phyloP scores from a whole-genome alignment of 208 protist species.

The Lotmaria passim region DNA sequence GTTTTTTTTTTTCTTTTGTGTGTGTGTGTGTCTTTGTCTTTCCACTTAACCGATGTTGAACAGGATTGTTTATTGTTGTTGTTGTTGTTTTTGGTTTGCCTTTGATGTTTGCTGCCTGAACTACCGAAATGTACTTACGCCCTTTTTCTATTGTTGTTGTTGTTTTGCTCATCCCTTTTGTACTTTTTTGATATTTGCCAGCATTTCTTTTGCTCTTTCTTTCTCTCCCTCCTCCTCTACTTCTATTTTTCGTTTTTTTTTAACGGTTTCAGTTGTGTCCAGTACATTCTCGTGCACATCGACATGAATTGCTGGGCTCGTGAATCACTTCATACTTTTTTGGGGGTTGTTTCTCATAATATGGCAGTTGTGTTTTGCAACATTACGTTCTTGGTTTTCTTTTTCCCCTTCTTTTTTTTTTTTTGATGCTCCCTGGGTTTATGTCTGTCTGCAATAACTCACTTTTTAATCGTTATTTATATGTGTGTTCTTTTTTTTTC shows the following conservation, averaged over 20 bases:
- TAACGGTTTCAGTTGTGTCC: too few species aligned
- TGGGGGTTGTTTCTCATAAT: too few species aligned
- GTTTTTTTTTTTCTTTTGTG: too few species aligned
- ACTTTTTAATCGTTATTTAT: not conserved
- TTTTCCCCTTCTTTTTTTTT: not conserved
- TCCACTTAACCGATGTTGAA: too few species aligned
- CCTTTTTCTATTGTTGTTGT: conserved; percentile 5
- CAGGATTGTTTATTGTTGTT: not conserved
- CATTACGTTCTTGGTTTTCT: not conserved
- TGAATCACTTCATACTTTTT: too few species aligned
- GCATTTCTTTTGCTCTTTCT: not conserved
- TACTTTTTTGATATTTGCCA: not conserved
- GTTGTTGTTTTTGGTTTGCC: not conserved
- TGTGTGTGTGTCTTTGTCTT: too few species aligned
- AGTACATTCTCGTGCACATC: too few species aligned
- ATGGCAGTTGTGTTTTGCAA: too few species aligned
- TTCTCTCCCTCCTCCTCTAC: not conserved
- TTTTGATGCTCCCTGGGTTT: not conserved
- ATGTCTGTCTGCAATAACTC: not conserved
- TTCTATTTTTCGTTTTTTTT: not conserved
- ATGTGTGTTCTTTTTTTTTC: not conserved
- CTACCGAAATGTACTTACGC: not conserved
- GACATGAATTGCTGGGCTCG: too few species aligned
- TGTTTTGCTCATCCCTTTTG: not conserved
- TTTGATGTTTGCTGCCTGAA: too few species aligned